Base-by-base conservation (phyloP, 441 rosid genomes). In the Croton laevigatus region DNA sequence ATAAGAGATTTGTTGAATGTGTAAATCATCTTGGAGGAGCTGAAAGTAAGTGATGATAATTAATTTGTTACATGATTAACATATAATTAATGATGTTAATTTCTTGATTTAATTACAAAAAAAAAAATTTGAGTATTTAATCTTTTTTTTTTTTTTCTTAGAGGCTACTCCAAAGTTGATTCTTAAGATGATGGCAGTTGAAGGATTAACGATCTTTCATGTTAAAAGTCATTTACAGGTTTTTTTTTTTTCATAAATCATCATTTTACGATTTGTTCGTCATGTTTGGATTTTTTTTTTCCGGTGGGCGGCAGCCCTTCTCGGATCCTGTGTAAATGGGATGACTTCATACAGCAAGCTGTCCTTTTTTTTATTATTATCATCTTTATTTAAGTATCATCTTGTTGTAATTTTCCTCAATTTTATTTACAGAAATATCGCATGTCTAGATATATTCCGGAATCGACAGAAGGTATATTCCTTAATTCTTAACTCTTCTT, bases 141-240 rank as follows among this genome's bases (percentile, higher is more conserved):
- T 55, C 3, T 42, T 12, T 71, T 70, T 14, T 55, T 17, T 22
- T 6, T 3, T 49, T 49, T 49, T 3, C 17, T 17, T 13, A 81
- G 87, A 71, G 64, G 83, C 84, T 45, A 83, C 84, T 46, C 84
- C 84, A 5, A 83, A 76, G 73, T 69, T 71, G 48, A 79, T 81
- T 19, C 78, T 81, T 36, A 79, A 70, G 67, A 74, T 76, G 27
- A 81, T 79, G 83, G 83, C 57, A 12, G 65, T 71, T 54, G 48
- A 75, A 58, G 81, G 81, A 57, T 71, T 81, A 68, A 81, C 81
- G 0, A 75, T 81, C 63, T 79, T 74, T 42, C 83, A 77, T 71
- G 70, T 83, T 51, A 77, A 83, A 67, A 83, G 87, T 72, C 87
- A 81, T 69, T 62, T 81, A 68, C 84, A 81, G 84, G 84, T 78